Percentiles rank a stretch among this genome's conserved stretches.
These are phyloP conservation scores for Closterium sp. DNA, from an alignment of 139 green algal species.

Conservation along the genomic window DNA sequence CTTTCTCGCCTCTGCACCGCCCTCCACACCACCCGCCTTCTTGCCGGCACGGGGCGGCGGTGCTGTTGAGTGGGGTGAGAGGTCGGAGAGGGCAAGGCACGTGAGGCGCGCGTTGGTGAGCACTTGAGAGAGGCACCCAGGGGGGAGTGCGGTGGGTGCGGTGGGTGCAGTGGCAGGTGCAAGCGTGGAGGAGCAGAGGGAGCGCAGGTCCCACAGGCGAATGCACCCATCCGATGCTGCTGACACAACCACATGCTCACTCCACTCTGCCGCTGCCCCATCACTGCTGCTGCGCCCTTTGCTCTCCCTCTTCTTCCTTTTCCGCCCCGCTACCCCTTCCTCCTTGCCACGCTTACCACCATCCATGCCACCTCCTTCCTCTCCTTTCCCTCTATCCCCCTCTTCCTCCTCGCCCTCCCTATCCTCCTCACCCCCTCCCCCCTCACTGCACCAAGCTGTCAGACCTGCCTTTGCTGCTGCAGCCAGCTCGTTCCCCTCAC, in stretches of 20 bases:
- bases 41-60: background rate
- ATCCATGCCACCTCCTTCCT: background rate
- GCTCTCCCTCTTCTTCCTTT: no score
- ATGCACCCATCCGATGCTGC: background rate
- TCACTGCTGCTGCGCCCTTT: background rate
- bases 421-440: background rate
- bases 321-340: background rate
- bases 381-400: background rate
- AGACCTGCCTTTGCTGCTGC: slow-evolving; percentile 5
- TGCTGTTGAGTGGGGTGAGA: background rate
- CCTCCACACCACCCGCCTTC: background rate
- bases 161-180: background rate
- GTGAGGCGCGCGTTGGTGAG: slow-evolving; percentile 19
- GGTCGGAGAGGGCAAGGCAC: slow-evolving; percentile 13
- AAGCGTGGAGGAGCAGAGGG: background rate
- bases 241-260: background rate
- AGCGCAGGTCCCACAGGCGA: background rate
- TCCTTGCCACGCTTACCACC: no score
- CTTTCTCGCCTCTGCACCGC: background rate
- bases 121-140: background rate
- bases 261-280: background rate
- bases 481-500: slow-evolving; percentile 1
- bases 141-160: background rate
- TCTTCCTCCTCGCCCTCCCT: background rate
- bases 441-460: background rate